A percentile compares a stretch with the other conserved stretches of the same genome.
These are phyloP conservation scores for Malus asiatica DNA, from an alignment of 306 rosid species.

Conservation along the genomic window DNA sequence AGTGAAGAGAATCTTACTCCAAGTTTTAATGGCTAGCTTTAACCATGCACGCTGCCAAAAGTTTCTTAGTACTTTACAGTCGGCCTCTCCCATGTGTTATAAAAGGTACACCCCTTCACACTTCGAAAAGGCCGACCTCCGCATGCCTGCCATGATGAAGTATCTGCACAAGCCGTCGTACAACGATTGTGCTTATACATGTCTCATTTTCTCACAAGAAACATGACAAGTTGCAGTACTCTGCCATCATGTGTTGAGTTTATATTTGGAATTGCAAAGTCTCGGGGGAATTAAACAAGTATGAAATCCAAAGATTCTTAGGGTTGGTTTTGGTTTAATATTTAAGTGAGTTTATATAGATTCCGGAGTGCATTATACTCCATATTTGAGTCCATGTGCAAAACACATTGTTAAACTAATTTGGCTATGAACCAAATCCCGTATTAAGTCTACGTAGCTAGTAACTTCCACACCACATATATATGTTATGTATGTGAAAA, in stretches of 20 bases:
- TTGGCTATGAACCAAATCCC: background rate
- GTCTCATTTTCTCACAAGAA: background rate
- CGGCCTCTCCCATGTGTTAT: constrained; percentile 13
- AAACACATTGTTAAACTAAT: background rate
- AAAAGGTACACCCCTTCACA: background rate
- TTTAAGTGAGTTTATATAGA: background rate
- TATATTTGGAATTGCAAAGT: background rate
- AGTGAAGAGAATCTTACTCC: too few relatives aligned
- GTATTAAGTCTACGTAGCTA: background rate
- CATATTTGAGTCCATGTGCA: background rate
- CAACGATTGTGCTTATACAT: background rate
- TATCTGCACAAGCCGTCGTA: background rate
- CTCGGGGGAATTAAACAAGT: background rate
- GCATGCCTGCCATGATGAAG: background rate
- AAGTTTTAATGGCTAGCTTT: background rate
- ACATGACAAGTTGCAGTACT: background rate
- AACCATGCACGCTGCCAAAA: background rate
- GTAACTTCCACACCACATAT: background rate
- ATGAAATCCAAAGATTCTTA: background rate
- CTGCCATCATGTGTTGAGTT: background rate
- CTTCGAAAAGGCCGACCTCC: background rate
- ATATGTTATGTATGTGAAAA: background rate
- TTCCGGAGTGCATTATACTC: background rate
- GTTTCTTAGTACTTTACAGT: constrained; percentile 1
- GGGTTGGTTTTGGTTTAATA: background rate